phyloP scores from a whole-genome alignment of 2,329 filamentous ascomycete species.

The Zasmidium citrigriseum region DNA sequence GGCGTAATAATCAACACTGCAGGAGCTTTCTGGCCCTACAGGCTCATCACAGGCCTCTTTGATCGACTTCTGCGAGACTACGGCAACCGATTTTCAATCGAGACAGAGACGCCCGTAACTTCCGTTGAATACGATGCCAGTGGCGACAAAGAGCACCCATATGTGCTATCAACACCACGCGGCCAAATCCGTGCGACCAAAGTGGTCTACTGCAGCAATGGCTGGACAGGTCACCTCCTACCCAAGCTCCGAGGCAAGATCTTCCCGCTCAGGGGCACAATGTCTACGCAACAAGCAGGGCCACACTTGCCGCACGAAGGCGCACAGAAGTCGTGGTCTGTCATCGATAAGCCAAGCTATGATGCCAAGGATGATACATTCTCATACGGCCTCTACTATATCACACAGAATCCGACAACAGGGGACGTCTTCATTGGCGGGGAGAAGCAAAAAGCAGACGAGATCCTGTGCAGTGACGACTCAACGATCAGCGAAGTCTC shows the following conservation, averaged over 20 bases:
- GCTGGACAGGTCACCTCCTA: slow-evolving; percentile 22
- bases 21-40: slow-evolving; percentile 25
- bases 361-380: slow-evolving; percentile 15
- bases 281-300: slow-evolving; percentile 18
- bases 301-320: slow-evolving; percentile 16
- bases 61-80: slow-evolving; percentile 17
- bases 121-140: slow-evolving; percentile 6
- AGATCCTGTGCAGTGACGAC: slow-evolving; percentile 20
- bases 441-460: slow-evolving; percentile 14
- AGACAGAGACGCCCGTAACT: slow-evolving; percentile 22
- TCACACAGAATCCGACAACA: slow-evolving; percentile 19
- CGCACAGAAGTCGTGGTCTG: slow-evolving; percentile 17
- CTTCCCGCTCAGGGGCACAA: slow-evolving; percentile 22
- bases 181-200: slow-evolving; percentile 16
- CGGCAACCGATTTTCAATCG: slow-evolving; percentile 13
- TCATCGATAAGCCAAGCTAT: slow-evolving; percentile 16
- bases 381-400: slow-evolving; percentile 23
- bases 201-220: slow-evolving; percentile 23
- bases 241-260: slow-evolving; percentile 22
- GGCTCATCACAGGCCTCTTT: slow-evolving; percentile 21
- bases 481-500: slow-evolving; percentile 12
- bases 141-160: slow-evolving; percentile 9
- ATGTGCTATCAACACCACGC: slow-evolving; percentile 15
- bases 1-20: slow-evolving; percentile 22
- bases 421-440: slow-evolving; percentile 25